Evolutionary conservation across 306 rosid species (phyloP).

Genomic region (Chamaecrista fasciculata): DNA sequence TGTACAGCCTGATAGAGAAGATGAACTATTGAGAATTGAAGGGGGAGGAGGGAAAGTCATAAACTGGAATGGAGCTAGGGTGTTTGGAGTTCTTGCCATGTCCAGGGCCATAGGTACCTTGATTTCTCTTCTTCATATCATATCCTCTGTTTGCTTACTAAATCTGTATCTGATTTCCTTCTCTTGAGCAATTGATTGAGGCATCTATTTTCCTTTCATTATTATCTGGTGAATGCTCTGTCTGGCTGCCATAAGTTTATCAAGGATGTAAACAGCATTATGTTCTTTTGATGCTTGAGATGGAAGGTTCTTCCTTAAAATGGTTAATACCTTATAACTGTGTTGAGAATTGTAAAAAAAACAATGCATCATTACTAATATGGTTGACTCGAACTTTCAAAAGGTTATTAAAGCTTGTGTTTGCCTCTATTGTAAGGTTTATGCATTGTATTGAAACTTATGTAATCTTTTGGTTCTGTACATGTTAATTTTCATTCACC

Average conservation of each 20-base stretch:
- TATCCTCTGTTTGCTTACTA: slow-evolving; percentile 14
- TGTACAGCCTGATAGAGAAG: slow-evolving; percentile 67
- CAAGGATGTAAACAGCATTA: not conserved
- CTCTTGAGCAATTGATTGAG: slow-evolving; percentile 17
- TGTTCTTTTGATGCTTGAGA: not conserved
- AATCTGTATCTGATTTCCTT: slow-evolving; percentile 6
- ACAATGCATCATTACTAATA: not conserved
- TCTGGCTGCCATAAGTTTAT: slow-evolving; percentile 18
- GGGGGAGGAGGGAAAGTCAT: slow-evolving; percentile 82
- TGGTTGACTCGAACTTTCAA: not conserved
- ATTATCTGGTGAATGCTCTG: slow-evolving; percentile 17
- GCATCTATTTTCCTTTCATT: slow-evolving; percentile 10
- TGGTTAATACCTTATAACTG: not conserved
- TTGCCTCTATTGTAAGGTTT: not conserved
- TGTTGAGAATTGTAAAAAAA: not conserved
- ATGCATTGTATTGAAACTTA: slow-evolving; percentile 2
- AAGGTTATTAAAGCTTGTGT: not conserved
- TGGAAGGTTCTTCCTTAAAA: not conserved
- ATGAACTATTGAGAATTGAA: slow-evolving; percentile 61
- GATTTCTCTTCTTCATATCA: slow-evolving; percentile 41
- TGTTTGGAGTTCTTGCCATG: slow-evolving; percentile 63
- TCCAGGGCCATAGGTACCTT: slow-evolving; percentile 95
- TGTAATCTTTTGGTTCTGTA: too few species aligned
- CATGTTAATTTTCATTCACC: not conserved
- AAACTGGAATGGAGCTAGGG: slow-evolving; percentile 98